Evolutionary conservation across 352 stramenopile genomes (phyloP), one percentile per base, ranked within the genome.

Genomic region (Pythium scleroteichum): DNA sequence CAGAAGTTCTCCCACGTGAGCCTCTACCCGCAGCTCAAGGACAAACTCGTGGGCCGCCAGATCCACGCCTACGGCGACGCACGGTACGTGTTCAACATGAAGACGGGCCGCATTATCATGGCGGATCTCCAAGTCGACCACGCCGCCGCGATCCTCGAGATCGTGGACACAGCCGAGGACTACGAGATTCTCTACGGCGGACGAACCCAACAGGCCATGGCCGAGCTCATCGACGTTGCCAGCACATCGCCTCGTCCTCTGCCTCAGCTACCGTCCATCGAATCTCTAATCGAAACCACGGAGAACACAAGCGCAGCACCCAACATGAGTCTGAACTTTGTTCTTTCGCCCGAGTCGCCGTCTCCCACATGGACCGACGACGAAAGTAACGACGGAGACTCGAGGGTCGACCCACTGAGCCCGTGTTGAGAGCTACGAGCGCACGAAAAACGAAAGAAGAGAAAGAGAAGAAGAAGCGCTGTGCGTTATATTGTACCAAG

Each of bases 61-160:
- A 57, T 57, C 16, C 4, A 22, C 22, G 50, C 50, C 1, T 48
- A 57, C 23, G 50, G 50, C 35, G 38, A 39, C 14, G 50, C 50
- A 16, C 35, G 50, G 5, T 57, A 57, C 35, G 50, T 57, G 20
- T 57, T 57, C 22, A 39, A 57, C 23, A 8, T 24, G 4, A 19
- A 38, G 2, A 48, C 50, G 2, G 38, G 38, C 9, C 50, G 50
- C 14, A 57, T 57, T 17, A 27, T 57, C 2, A n/a, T 26, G 3
- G 50, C 50, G 12, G 20, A 57, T 13, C 22, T 57, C 35, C 50
- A 57, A n/a, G 50, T 39, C 20, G 50, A 57, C 50, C 50, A 57
- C 50, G 50, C 50, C 2, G 22, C 6, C 22, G 50, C 50, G 22
- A 57, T 57, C 50, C n/a, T 57, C 10, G 10, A 57, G 35, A 17